Base-by-base conservation (phyloP, 345 rosid genomes). In the Ceriops zippeliana region DNA sequence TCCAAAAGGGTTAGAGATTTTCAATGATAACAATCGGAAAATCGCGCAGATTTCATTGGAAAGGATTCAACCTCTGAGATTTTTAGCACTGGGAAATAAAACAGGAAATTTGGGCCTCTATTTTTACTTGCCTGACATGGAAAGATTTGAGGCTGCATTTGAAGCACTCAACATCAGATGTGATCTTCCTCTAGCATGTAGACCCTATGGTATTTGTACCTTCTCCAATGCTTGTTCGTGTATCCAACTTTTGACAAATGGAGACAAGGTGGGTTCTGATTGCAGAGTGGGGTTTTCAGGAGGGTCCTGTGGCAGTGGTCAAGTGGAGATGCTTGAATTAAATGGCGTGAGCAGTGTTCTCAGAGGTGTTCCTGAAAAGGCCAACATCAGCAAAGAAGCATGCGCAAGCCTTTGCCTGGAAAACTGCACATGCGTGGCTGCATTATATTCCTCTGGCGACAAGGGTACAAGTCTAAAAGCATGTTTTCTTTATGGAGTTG, bases 21-120 rank as follows among this genome's bases (percentile, higher is more conserved):
- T 81, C 76, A 84, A 87, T 70, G 90, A 88, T 61, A 58, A 78
- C 46, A 57, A 70, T 73, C 78, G 76, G 19, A 87, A 74, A 73
- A 87, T 93, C 30, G 92, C 96, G 7, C 90, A 84, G 74, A 85
- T 93, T 51, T 21, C 67, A 1, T 66, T 77, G 6, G 57, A 59
- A 24, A 58, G 52, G 61, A 26, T 53, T 30, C 83, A 80, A 6
- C 84, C 87, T 7, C 70, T 83, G 70, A 76, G 93, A 46, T 93
- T 90, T 72, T 73, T 93, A 73, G 86, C 92, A 9, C 61, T 93
- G 46, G 85, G 84, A 63, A 93, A 90, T 69, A 79, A 34, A 73
- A 93, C 93, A 1, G 97, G 98, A 16, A 93, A 90, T 64, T 58
- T 93, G 46, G 97, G 91, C 37, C 86, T 93, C 3, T 93, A 85